A percentile compares a stretch with the other conserved stretches of the same genome.
phyloP scores from a whole-genome alignment of 148 eudicot species.

The Dysphania ambrosioides region DNA sequence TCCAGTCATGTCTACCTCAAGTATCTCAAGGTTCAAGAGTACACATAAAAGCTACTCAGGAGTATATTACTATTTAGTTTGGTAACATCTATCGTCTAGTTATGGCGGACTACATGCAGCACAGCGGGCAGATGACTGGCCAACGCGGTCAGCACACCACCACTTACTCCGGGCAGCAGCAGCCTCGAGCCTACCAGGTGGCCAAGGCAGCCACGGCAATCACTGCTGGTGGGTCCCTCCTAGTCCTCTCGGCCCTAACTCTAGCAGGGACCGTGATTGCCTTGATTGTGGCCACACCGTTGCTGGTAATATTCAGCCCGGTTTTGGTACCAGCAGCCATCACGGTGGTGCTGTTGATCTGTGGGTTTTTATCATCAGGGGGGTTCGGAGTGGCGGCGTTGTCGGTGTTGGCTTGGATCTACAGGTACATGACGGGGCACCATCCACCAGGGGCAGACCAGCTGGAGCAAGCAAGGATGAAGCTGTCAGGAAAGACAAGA shows the following conservation, averaged over 20 bases:
- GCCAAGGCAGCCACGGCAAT: constrained; percentile 46
- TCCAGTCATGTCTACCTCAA: neutral
- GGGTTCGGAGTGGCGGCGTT: constrained; percentile 60
- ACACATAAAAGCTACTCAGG: no score
- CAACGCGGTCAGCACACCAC: neutral
- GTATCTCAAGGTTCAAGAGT: no score
- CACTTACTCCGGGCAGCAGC: constrained; percentile 14
- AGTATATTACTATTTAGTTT: no score
- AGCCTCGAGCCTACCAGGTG: constrained; percentile 37
- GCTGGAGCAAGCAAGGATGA: constrained; percentile 45
- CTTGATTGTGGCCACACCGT: constrained; percentile 45
- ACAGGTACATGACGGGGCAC: constrained; percentile 53
- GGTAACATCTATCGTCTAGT: no score
- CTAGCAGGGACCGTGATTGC: constrained; percentile 48
- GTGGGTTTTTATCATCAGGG: constrained; percentile 55
- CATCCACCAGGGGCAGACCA: constrained; percentile 51
- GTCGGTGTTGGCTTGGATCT: constrained; percentile 62
- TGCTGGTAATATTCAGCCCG: constrained; percentile 59
- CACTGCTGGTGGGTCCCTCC: constrained; percentile 50
- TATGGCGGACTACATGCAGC: constrained; percentile 23
- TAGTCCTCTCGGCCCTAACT: constrained; percentile 41
- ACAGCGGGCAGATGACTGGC: constrained; percentile 11
- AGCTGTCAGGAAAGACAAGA: constrained; percentile 45
- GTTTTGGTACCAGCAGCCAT: constrained; percentile 58
- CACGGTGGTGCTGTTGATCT: constrained; percentile 28